Evolutionary conservation across 2,329 filamentous ascomycete species (phyloP), one percentile per base, ranked within the genome.

Genomic region (Botrytis deweyae): DNA sequence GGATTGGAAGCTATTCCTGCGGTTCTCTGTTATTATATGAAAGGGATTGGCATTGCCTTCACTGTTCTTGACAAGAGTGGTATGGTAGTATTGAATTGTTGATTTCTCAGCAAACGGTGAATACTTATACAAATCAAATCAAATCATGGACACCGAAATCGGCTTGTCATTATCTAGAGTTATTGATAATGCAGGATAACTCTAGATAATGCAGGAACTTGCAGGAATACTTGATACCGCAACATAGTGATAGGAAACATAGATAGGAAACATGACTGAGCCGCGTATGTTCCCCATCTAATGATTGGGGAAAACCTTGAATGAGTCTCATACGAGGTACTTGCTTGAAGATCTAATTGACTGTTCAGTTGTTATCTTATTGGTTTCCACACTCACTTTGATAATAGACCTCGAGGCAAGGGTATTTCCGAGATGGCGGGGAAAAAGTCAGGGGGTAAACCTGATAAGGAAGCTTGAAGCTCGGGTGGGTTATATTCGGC

Each of bases 341-440:
- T 33, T 65, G 63, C 40, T 49, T 66, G 42, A 49, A 66, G 38
- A 42, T 64, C 61, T 64, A 29, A 66, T 9, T 66, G 40, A 65
- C n/a, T 33, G n/a, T n/a, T 40, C 40, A 33, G 18, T 20, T 62
- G 33, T 40, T 62, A 62, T 62, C 59, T 62, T 36, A 62, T 62
- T 62, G 59, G 20, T 3, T 62, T 62, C 36, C 36, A 40, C 22
- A 10, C 33, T 36, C 40, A 64, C 62, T 36, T 25, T 62, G 38
- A n/a, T 42, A 42, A 49, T 66, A 36, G n/a, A 44, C 22, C 36
- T 36, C 42, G 18, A 65, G n/a, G 12, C 52, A n/a, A 55, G 29
- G n/a, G 25, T 33, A 16, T 49, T 36, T 46, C 63, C 63, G 63
- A 49, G 33, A 49, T 25, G 42, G 63, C 63, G 63, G 63, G 63